phyloP scores from a whole-genome alignment of 352 stramenopile genomes.

The Globisporangium emineosum region DNA sequence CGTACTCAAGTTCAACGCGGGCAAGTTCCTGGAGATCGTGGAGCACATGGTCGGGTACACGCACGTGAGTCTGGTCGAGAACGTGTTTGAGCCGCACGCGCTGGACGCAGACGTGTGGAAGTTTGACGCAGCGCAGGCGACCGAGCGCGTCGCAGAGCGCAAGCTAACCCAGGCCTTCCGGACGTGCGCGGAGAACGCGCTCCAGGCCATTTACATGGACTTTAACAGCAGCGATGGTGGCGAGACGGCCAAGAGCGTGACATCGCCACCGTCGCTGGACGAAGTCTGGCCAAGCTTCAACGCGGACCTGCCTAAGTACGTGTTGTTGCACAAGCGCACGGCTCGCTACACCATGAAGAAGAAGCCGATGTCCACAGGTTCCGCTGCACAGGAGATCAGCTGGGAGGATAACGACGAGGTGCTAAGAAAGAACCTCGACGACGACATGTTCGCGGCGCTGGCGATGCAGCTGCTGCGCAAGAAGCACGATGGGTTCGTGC shows the following conservation, averaged over 20 bases:
- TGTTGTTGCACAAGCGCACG: constrained; percentile 58
- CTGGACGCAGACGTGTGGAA: constrained; percentile 31
- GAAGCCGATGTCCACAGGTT: neutral
- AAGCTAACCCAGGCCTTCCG: constrained; percentile 30
- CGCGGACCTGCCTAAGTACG: constrained; percentile 45
- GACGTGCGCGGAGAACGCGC: constrained; percentile 30
- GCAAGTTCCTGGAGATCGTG: constrained; percentile 34
- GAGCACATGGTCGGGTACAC: constrained; percentile 50
- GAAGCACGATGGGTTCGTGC: constrained; percentile 50
- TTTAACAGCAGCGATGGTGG: constrained; percentile 10
- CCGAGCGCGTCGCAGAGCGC: constrained; percentile 17
- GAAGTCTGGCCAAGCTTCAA: constrained; percentile 49
- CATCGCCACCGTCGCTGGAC: constrained; percentile 18
- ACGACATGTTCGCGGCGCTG: constrained; percentile 22
- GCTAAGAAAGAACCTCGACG: constrained; percentile 22
- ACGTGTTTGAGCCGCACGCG: constrained; percentile 36
- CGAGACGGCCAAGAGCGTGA: neutral
- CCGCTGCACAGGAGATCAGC: constrained; percentile 14
- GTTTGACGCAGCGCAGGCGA: constrained; percentile 25
- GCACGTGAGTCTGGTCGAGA: constrained; percentile 24
- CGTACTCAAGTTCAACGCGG: constrained; percentile 53
- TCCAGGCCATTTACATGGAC: constrained; percentile 21
- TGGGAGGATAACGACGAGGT: constrained; percentile 34
- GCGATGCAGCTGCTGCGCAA: constrained; percentile 49
- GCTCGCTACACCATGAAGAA: constrained; percentile 38